These are phyloP conservation scores for Solioccasus polychromus DNA, from an alignment of 768 basidiomycete genomes.

Conservation along the genomic window DNA sequence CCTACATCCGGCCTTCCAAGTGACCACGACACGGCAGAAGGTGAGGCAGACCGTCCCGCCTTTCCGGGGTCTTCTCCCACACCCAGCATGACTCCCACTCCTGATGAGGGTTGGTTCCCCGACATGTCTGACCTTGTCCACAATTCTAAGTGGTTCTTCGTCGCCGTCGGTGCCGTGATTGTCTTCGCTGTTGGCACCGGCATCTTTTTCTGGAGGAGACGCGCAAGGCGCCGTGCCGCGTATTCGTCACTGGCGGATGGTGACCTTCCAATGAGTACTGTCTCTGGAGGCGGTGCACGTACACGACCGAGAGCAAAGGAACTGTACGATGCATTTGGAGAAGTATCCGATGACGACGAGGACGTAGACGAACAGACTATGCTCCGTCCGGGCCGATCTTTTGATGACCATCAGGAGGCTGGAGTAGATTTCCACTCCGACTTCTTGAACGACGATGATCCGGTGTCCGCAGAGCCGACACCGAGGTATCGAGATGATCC, in stretches of 20 bases:
- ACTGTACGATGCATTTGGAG: constrained; percentile 95
- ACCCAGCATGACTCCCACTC: constrained; percentile 50
- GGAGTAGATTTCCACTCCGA: constrained; percentile 68
- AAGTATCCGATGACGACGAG: constrained; percentile 80
- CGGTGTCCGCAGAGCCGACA: constrained; percentile 29
- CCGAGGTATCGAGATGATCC: constrained; percentile 57
- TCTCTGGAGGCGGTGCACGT: constrained; percentile 42
- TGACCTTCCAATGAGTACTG: constrained; percentile 73
- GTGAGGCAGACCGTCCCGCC: constrained; percentile 77
- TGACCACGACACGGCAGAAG: constrained; percentile 78
- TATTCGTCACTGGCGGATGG: constrained; percentile 65
- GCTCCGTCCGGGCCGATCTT: constrained; percentile 41
- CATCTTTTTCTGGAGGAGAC: constrained; percentile 79
- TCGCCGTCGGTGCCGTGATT: constrained; percentile 73
- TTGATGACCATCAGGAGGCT: constrained; percentile 34
- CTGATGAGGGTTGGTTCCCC: constrained; percentile 84
- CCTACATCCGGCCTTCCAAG: constrained; percentile 85
- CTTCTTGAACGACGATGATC: constrained; percentile 79
- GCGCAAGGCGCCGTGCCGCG: constrained; percentile 36
- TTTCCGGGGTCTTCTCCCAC: constrained; percentile 44
- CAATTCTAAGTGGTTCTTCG: constrained; percentile 87
- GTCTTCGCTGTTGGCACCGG: constrained; percentile 69
- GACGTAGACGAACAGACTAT: constrained; percentile 72
- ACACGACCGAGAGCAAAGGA: constrained; percentile 69
- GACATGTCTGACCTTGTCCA: constrained; percentile 70